A percentile compares a stretch with the other conserved stretches of the same genome.
phyloP scores from a whole-genome alignment of 2,329 filamentous ascomycete genomes.

The Fusarium sp. region DNA sequence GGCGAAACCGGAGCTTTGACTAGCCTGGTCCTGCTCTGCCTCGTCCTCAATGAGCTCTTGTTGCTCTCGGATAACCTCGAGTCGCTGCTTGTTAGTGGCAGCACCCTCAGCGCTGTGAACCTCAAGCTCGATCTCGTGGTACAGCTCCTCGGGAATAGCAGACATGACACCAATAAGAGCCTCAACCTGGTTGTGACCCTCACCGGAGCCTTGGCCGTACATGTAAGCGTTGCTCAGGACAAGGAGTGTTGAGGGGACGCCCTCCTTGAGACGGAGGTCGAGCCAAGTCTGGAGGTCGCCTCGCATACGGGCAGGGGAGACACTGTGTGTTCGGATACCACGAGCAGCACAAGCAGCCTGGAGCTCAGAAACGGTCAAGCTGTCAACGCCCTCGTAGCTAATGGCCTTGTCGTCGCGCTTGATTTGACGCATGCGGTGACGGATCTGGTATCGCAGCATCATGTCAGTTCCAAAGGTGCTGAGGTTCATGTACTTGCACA shows the following conservation, averaged over 20 bases:
- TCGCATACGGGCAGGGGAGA: slow-evolving; percentile 87
- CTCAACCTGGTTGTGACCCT: slow-evolving; percentile 90
- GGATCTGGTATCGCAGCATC: slow-evolving; percentile 96
- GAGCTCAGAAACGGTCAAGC: slow-evolving; percentile 90
- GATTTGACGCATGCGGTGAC: slow-evolving; percentile 98
- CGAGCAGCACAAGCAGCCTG: slow-evolving; percentile 92
- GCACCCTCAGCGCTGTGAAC: slow-evolving; percentile 96
- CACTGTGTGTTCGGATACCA: slow-evolving; percentile 90
- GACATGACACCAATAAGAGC: slow-evolving; percentile 92
- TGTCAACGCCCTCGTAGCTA: slow-evolving; percentile 91
- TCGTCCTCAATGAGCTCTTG: slow-evolving; percentile 98
- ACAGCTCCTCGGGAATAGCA: slow-evolving; percentile 95
- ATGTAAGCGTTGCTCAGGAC: slow-evolving; percentile 98
- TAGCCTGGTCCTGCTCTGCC: slow-evolving; percentile 88
- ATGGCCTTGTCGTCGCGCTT: slow-evolving; percentile 98
- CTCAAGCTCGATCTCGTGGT: slow-evolving; percentile 99
- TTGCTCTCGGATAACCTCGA: slow-evolving; percentile 98
- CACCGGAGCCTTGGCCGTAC: slow-evolving; percentile 90
- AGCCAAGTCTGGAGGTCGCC: slow-evolving; percentile 95
- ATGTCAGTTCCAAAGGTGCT: slow-evolving; percentile 97
- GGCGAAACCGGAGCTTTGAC: slow-evolving; percentile 77
- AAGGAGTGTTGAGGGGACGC: slow-evolving; percentile 94
- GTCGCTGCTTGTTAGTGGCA: slow-evolving; percentile 97
- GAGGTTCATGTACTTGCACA: slow-evolving; percentile 98
- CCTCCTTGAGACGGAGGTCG: slow-evolving; percentile 90